These are phyloP conservation scores for Fusarium buxicola DNA, from an alignment of 2,329 filamentous ascomycete genomes.

Conservation along the genomic window DNA sequence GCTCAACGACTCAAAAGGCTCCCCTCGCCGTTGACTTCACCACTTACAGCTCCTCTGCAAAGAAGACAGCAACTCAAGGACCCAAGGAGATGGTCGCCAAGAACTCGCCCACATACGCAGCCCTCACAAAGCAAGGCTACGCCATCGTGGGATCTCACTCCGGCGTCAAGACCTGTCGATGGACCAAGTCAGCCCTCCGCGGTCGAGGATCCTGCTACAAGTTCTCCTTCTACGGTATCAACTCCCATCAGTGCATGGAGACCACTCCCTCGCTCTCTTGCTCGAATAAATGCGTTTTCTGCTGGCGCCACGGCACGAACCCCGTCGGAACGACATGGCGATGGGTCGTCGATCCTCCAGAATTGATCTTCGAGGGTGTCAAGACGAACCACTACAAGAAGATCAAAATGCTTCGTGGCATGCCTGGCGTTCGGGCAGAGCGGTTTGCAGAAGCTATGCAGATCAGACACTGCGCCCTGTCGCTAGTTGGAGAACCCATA, in stretches of 20 bases:
- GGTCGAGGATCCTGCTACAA: constrained; percentile 98
- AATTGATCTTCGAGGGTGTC: constrained; percentile 89
- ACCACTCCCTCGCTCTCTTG: constrained; percentile 95
- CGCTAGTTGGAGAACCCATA: constrained; percentile 95
- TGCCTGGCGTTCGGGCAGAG: constrained; percentile 91
- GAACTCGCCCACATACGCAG: constrained; percentile 86
- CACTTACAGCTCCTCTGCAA: constrained; percentile 69
- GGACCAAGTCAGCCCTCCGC: constrained; percentile 96
- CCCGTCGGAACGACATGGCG: constrained; percentile 97
- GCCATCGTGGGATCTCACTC: constrained; percentile 95
- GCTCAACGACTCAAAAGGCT: constrained; percentile 47
- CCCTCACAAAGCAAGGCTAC: constrained; percentile 96
- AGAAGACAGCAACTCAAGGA: constrained; percentile 56
- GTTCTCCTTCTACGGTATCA: constrained; percentile 96
- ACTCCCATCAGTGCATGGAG: constrained; percentile 98
- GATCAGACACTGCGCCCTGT: constrained; percentile 92
- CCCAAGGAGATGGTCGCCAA: constrained; percentile 95
- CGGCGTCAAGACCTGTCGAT: constrained; percentile 97
- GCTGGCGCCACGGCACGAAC: constrained; percentile 98
- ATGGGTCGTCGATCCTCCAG: constrained; percentile 92
- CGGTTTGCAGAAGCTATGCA: constrained; percentile 92
- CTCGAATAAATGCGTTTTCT: constrained; percentile 99
- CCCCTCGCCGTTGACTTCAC: constrained; percentile 89
- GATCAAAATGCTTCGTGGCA: constrained; percentile 95
- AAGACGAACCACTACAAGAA: constrained; percentile 95